phyloP scores from a whole-genome alignment of 2,329 filamentous ascomycete species.

The Trichophyton mentagrophytes region DNA sequence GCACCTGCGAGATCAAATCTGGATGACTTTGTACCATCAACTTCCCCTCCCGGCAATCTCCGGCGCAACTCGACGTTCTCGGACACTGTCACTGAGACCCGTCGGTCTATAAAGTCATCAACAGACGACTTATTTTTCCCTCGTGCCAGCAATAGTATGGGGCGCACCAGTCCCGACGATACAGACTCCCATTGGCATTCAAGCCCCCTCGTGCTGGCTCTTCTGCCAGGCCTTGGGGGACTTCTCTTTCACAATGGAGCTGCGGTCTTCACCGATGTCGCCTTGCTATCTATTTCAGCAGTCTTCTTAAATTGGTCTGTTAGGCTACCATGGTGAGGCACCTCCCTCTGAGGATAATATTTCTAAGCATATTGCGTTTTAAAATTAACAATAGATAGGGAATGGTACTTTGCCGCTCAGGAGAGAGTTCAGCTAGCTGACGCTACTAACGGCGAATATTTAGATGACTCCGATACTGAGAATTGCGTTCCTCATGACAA shows the following conservation, averaged over 20 bases:
- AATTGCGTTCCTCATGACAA: neutral
- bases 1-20: neutral
- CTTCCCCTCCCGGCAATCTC: constrained; percentile 30
- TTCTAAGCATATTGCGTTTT: neutral
- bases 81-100: constrained; percentile 57
- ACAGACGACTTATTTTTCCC: constrained; percentile 56
- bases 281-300: constrained; percentile 64
- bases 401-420: constrained; percentile 63
- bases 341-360: neutral
- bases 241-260: constrained; percentile 75
- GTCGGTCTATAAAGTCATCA: constrained; percentile 50
- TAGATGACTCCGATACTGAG: constrained; percentile 19
- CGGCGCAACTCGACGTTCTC: constrained; percentile 69
- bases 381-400: constrained; percentile 32
- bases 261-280: constrained; percentile 70
- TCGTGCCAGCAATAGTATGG: constrained; percentile 31
- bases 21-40: constrained; percentile 24
- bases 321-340: constrained; percentile 66
- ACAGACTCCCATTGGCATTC: constrained; percentile 62
- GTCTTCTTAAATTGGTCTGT: constrained; percentile 90
- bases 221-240: constrained; percentile 75
- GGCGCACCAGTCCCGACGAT: constrained; percentile 17
- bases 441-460: constrained; percentile 12
- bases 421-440: constrained; percentile 43
- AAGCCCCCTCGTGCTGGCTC: constrained; percentile 67